Evolutionary conservation across 331 rosid species (phyloP).

Genomic region (Cydonia oblonga): DNA sequence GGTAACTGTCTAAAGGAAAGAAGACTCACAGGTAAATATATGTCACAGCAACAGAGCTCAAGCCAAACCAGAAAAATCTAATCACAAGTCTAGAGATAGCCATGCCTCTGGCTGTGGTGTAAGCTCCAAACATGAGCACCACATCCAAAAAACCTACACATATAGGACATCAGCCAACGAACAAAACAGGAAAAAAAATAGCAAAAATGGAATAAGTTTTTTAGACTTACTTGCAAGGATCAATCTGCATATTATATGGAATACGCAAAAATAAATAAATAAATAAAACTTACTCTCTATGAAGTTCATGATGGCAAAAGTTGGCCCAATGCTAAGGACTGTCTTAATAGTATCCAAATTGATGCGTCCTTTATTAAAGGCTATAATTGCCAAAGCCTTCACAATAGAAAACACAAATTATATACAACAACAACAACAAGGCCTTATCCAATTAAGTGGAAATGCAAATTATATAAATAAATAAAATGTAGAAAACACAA

Average conservation of each 20-base stretch:
- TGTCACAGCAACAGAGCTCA: conserved; percentile 57
- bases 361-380: conserved; percentile 44
- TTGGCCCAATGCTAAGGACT: conserved; percentile 81
- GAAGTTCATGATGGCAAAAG: conserved; percentile 78
- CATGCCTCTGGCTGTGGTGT: conserved; percentile 90
- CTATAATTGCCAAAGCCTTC: conserved; percentile 78
- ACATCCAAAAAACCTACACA: conserved; percentile 28
- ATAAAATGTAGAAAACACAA: no score
- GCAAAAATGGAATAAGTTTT: not conserved
- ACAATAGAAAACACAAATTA: conserved; percentile 13
- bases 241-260: conserved; percentile 1
- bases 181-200: not conserved
- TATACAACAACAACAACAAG: not conserved
- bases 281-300: conserved; percentile 52
- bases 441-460: no score
- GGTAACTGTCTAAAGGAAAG: conserved; percentile 1
- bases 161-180: conserved; percentile 7
- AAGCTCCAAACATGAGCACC: conserved; percentile 88
- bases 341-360: conserved; percentile 59
- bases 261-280: not conserved
- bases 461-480: no score
- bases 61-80: conserved; percentile 88
- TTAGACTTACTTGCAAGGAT: conserved; percentile 5
- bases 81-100: conserved; percentile 90
- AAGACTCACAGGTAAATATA: conserved; percentile 72